phyloP scores from a whole-genome alignment of 2,329 filamentous ascomycete genomes.

The Trichoderma oligosporum region DNA sequence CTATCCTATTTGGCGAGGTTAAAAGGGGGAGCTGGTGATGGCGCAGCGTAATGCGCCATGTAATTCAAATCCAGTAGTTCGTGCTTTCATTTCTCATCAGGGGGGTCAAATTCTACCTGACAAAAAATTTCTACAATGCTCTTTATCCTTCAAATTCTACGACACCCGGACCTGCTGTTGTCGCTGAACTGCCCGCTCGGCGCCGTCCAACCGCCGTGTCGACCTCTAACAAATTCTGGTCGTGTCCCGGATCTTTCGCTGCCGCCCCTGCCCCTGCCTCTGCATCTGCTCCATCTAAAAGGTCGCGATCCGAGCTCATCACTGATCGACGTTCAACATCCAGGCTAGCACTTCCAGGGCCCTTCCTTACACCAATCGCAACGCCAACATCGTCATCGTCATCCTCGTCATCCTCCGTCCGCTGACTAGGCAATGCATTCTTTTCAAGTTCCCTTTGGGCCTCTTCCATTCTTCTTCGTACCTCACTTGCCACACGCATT shows the following conservation, averaged over 20 bases:
- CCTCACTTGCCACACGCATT: conserved; percentile 92
- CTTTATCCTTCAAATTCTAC: conserved; percentile 42
- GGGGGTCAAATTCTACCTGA: not conserved
- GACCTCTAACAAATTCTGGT: conserved; percentile 35
- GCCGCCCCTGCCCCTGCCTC: conserved; percentile 50
- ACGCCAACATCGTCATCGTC: conserved; percentile 55
- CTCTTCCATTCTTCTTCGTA: conserved; percentile 89
- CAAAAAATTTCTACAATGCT: not conserved
- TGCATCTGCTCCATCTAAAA: conserved; percentile 71
- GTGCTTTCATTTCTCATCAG: conserved; percentile 2
- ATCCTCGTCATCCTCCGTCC: conserved; percentile 67
- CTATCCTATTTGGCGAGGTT: not conserved
- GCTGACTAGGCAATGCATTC: conserved; percentile 64
- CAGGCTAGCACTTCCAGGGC: conserved; percentile 38
- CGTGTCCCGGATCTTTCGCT: conserved; percentile 31
- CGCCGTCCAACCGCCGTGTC: conserved; percentile 28
- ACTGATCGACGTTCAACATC: conserved; percentile 62
- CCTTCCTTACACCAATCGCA: conserved; percentile 40
- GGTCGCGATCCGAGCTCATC: conserved; percentile 63
- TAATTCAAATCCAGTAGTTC: not conserved
- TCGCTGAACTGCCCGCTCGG: conserved; percentile 28
- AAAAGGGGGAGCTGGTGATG: not conserved
- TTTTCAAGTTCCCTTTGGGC: conserved; percentile 87
- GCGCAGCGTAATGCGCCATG: too few relatives aligned
- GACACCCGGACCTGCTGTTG: conserved; percentile 35